Evolutionary conservation across 441 rosid genomes (phyloP).

Genomic region (Arabidopsis hybrid): DNA sequence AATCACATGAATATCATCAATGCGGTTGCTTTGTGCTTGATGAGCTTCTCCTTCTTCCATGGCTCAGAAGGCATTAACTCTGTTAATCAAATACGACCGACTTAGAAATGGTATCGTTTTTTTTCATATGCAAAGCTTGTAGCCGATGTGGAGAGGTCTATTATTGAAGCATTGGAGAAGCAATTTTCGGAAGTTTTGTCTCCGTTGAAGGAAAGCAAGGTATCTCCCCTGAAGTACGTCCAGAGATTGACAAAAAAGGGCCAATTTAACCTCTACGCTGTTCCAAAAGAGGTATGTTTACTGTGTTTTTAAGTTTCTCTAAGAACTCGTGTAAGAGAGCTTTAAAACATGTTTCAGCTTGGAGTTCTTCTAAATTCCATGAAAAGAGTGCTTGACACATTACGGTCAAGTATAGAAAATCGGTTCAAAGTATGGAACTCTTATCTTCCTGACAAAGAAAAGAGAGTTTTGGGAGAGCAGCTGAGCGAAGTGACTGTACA

Average conservation of each 20-base stretch:
- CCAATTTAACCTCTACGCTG: conserved; percentile 59
- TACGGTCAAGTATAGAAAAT: conserved; percentile 70
- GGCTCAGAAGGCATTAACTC: neutral
- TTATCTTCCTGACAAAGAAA: conserved; percentile 60
- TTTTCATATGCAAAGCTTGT: conserved; percentile 55
- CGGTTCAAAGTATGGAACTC: conserved; percentile 77
- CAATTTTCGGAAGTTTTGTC: conserved; percentile 79
- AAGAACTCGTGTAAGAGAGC: neutral
- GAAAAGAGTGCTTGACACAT: conserved; percentile 73
- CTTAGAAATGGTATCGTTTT: neutral
- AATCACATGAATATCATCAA: neutral
- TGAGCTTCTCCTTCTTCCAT: conserved; percentile 1
- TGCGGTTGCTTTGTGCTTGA: neutral
- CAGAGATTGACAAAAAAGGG: conserved; percentile 75
- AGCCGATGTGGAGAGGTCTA: conserved; percentile 80
- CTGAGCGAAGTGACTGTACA: conserved; percentile 84
- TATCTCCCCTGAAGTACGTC: conserved; percentile 80
- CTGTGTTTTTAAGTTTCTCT: neutral
- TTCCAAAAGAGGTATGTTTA: conserved; percentile 73
- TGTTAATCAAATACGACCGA: neutral
- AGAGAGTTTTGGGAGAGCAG: conserved; percentile 72
- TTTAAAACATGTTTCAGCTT: conserved; percentile 52
- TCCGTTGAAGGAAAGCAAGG: conserved; percentile 80
- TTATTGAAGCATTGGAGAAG: conserved; percentile 75
- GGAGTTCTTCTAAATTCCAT: conserved; percentile 84